Conservation (phyloP, 2,329 filamentous ascomycete genomes). For the Macrophomina tecta region DNA sequence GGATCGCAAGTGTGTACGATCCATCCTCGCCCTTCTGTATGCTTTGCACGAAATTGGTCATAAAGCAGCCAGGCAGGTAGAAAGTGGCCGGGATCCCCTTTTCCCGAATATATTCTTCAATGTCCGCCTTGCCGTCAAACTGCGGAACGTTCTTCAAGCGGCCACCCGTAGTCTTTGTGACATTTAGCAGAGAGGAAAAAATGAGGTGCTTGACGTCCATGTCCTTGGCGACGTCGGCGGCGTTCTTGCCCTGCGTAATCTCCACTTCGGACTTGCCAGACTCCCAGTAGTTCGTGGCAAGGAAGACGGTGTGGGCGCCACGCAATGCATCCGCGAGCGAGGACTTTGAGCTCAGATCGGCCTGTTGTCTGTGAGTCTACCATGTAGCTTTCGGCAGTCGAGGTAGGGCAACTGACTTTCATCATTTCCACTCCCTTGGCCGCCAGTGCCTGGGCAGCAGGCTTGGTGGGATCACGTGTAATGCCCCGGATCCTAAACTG, state of each 20-base stretch:
- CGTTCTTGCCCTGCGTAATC: constrained; percentile 41
- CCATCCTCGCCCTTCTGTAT: constrained; percentile 16
- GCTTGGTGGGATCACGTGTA: constrained; percentile 57
- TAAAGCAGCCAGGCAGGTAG: constrained; percentile 35
- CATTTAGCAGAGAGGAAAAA: constrained; percentile 43
- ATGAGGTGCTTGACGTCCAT: constrained; percentile 47
- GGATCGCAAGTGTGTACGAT: constrained; percentile 14
- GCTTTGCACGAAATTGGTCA: constrained; percentile 28
- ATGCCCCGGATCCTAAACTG: constrained; percentile 58
- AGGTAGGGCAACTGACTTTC: constrained; percentile 53
- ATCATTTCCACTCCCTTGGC: constrained; percentile 57
- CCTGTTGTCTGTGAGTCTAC: constrained; percentile 42
- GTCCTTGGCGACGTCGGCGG: constrained; percentile 39
- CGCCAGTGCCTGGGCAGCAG: constrained; percentile 53
- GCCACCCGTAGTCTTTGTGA: constrained; percentile 36
- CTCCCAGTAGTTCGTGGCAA: constrained; percentile 34
- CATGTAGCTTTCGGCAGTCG: too few relatives aligned
- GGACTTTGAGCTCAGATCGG: constrained; percentile 35
- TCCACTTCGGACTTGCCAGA: constrained; percentile 36
- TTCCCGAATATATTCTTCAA: constrained; percentile 39
- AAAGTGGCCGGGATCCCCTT: constrained; percentile 32
- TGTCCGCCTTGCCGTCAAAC: constrained; percentile 46
- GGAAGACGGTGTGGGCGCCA: constrained; percentile 37
- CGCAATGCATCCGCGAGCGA: constrained; percentile 36
- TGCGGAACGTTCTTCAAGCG: constrained; percentile 41